A percentile compares a stretch with the other conserved stretches of the same genome.
These are phyloP conservation scores for Nematodospora anomalae DNA, from an alignment of 1,139 yeast genomes.

Conservation along the genomic window DNA sequence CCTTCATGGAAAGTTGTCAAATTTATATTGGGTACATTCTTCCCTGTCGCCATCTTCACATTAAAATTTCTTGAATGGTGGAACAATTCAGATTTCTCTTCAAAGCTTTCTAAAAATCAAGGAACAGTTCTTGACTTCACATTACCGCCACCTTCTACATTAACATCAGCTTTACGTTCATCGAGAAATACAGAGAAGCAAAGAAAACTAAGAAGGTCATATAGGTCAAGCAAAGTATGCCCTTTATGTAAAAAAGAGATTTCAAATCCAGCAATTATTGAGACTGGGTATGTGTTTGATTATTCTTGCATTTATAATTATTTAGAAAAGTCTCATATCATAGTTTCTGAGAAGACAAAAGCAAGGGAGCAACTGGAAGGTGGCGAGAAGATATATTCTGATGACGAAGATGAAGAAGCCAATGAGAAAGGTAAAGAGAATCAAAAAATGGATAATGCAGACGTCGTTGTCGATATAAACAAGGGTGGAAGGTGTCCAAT, in stretches of 20 bases:
- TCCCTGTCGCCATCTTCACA: slow-evolving; percentile 83
- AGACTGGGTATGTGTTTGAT: slow-evolving; percentile 89
- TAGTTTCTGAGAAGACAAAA: slow-evolving; percentile 25
- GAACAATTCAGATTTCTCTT: slow-evolving; percentile 76
- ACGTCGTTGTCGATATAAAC: slow-evolving; percentile 22
- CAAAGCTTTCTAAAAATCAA: slow-evolving; percentile 55
- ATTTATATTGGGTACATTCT: slow-evolving; percentile 51
- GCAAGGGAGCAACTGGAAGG: slow-evolving; percentile 18
- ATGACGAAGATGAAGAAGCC: slow-evolving; percentile 21
- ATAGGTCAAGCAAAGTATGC: slow-evolving; percentile 48
- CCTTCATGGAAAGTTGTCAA: slow-evolving; percentile 45
- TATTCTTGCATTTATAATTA: slow-evolving; percentile 80
- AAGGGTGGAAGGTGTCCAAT: slow-evolving; percentile 84
- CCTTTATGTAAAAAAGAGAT: slow-evolving; percentile 70
- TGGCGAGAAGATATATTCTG: slow-evolving; percentile 20
- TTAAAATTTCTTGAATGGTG: slow-evolving; percentile 95
- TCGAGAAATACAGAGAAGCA: slow-evolving; percentile 9
- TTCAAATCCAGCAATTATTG: slow-evolving; percentile 81
- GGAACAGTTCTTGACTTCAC: slow-evolving; percentile 50
- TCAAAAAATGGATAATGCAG: slow-evolving; percentile 13
- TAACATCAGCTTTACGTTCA: slow-evolving; percentile 19
- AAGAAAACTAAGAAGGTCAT: slow-evolving; percentile 14
- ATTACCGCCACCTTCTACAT: slow-evolving; percentile 54
- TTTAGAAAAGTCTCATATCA: slow-evolving; percentile 49
- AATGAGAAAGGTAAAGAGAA: slow-evolving; percentile 10